Evolutionary conservation across 2,329 filamentous ascomycete species (phyloP).

Genomic region (Exophiala phaeomuriformis): DNA sequence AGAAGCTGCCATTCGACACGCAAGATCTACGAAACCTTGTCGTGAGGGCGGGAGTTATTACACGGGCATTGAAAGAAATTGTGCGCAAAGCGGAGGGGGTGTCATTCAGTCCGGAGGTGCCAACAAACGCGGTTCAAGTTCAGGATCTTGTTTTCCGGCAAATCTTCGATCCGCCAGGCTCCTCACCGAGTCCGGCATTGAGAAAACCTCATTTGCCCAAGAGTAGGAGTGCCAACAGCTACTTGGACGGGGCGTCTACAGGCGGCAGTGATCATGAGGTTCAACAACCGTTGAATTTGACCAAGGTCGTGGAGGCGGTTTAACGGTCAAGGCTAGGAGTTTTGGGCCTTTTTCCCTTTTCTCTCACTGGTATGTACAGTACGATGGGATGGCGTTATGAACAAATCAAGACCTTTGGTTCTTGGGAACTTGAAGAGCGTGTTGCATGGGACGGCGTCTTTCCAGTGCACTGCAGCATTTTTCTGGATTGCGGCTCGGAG

Average conservation of each 20-base stretch:
- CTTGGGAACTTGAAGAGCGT: background rate
- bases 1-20: constrained; percentile 61
- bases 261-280: constrained; percentile 25
- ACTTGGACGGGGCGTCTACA: constrained; percentile 24
- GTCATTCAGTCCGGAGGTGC: constrained; percentile 28
- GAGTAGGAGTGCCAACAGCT: constrained; percentile 29
- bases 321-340: constrained; percentile 3
- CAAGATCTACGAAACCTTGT: constrained; percentile 58
- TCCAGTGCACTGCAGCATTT: constrained; percentile 13
- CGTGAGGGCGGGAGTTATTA: constrained; percentile 43
- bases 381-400: constrained; percentile 23
- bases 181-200: constrained; percentile 28
- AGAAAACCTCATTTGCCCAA: constrained; percentile 26
- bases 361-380: constrained; percentile 20
- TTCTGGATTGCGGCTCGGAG: constrained; percentile 9
- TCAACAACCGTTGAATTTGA: constrained; percentile 13
- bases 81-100: constrained; percentile 46
- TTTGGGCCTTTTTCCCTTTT: constrained; percentile 3
- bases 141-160: constrained; percentile 42
- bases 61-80: constrained; percentile 44
- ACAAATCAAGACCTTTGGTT: constrained; percentile 1
- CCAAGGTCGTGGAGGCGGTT: constrained; percentile 20
- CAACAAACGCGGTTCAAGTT: constrained; percentile 28
- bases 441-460: constrained; percentile 17
- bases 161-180: constrained; percentile 40